A percentile compares a stretch with the other conserved stretches of the same genome.
Evolutionary conservation across 208 protist genomes (phyloP).

Genomic region (Phytomonas sp.): DNA sequence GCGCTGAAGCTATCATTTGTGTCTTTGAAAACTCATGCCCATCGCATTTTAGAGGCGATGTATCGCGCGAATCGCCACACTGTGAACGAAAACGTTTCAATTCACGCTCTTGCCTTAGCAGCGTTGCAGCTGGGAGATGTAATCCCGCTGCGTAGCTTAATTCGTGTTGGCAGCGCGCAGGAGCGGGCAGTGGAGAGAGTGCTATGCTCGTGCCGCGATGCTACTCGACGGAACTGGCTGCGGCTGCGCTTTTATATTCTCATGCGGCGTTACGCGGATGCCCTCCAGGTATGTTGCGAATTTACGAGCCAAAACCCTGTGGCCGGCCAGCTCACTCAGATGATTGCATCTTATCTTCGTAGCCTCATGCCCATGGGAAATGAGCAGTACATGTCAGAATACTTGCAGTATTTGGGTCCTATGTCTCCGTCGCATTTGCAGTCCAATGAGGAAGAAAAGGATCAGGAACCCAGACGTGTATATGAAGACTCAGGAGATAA

Average conservation of each 20-base stretch:
- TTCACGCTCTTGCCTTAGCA: slow-evolving; percentile 44
- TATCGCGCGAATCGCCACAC: slow-evolving; percentile 24
- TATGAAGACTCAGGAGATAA: neutral
- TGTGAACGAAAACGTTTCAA: slow-evolving; percentile 20
- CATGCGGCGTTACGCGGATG: slow-evolving; percentile 60
- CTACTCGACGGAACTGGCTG: slow-evolving; percentile 23
- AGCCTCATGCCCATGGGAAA: slow-evolving; percentile 27
- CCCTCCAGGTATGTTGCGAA: slow-evolving; percentile 33
- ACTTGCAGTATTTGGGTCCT: neutral
- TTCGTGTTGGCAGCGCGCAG: slow-evolving; percentile 34
- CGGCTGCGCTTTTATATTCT: slow-evolving; percentile 59
- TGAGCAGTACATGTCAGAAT: neutral
- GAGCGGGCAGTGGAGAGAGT: slow-evolving; percentile 43
- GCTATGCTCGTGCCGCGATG: slow-evolving; percentile 18
- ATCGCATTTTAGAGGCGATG: slow-evolving; percentile 34
- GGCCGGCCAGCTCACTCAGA: slow-evolving; percentile 52
- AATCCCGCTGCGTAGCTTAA: slow-evolving; percentile 37
- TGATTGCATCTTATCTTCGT: slow-evolving; percentile 46
- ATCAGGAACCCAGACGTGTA: neutral
- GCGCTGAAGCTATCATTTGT: slow-evolving; percentile 56
- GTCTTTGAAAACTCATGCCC: slow-evolving; percentile 31
- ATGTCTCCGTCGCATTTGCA: neutral
- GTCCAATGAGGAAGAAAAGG: neutral
- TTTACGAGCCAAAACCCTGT: slow-evolving; percentile 21
- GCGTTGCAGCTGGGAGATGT: slow-evolving; percentile 28